Evolutionary conservation across 768 basidiomycete species (phyloP).

Genomic region (Nevesoporus exiguus): DNA sequence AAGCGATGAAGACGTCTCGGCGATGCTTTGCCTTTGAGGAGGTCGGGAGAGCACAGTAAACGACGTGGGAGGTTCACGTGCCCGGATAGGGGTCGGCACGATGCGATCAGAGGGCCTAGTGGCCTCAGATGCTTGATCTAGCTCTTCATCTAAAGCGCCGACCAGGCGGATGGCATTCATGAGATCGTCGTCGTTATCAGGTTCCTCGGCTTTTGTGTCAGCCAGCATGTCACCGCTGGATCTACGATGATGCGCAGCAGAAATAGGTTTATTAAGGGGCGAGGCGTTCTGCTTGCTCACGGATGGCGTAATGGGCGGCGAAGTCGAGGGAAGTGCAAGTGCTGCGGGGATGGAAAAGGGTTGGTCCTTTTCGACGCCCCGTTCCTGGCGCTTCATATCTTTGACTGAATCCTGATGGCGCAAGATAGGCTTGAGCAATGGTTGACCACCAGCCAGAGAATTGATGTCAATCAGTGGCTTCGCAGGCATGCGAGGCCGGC

Average conservation of each 20-base stretch:
- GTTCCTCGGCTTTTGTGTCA: conserved; percentile 2
- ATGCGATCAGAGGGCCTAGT: conserved; percentile 20
- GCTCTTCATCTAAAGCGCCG: conserved; percentile 23
- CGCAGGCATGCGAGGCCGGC: conserved; percentile 31
- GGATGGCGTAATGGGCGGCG: conserved; percentile 19
- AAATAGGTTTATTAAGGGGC: not conserved
- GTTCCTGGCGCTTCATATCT: conserved; percentile 22
- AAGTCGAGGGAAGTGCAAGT: conserved; percentile 19
- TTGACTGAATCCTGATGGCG: conserved; percentile 29
- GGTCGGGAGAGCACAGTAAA: conserved; percentile 65
- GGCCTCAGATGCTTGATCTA: conserved; percentile 10
- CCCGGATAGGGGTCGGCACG: conserved; percentile 57
- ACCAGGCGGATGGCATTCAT: conserved; percentile 32
- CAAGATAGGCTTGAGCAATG: conserved; percentile 29
- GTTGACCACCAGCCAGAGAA: conserved; percentile 35
- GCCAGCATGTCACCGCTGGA: conserved; percentile 15
- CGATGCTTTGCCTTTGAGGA: conserved; percentile 33
- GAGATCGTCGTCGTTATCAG: conserved; percentile 29
- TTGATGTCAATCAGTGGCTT: conserved; percentile 45
- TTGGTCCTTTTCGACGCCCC: conserved; percentile 21
- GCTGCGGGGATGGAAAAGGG: conserved; percentile 29
- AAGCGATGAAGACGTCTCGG: conserved; percentile 11
- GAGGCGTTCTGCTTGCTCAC: conserved; percentile 5
- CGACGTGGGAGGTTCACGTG: conserved; percentile 50
- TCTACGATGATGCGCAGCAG: conserved; percentile 14